Conservation (phyloP, 495 filamentous ascomycete genomes). For the Talaromyces proteolyticus region DNA sequence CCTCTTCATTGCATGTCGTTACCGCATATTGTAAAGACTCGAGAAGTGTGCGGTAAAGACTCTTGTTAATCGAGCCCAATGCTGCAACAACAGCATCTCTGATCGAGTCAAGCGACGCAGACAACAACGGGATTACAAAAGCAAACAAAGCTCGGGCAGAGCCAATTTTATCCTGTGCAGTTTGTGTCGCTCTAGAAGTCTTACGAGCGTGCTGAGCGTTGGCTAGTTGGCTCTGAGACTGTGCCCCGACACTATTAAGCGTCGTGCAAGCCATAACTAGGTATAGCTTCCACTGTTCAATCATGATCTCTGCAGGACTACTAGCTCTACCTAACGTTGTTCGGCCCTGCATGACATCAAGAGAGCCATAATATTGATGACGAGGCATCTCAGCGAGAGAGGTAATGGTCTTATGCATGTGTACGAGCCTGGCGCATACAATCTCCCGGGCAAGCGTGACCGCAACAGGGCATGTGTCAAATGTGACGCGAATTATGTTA, state of each 20-base stretch:
- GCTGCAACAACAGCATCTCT: constrained; percentile 88
- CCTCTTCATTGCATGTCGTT: constrained; percentile 74
- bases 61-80: constrained; percentile 89
- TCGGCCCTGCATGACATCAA: constrained; percentile 43
- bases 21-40: constrained; percentile 87
- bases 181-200: constrained; percentile 65
- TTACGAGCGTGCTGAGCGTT: constrained; percentile 80
- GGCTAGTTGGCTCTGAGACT: constrained; percentile 49
- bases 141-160: constrained; percentile 85
- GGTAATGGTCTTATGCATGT: constrained; percentile 82
- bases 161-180: constrained; percentile 72
- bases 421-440: constrained; percentile 83
- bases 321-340: constrained; percentile 52
- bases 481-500: constrained; percentile 86
- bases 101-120: constrained; percentile 66
- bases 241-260: constrained; percentile 73
- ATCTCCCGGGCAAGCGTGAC: constrained; percentile 86
- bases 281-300: constrained; percentile 99
- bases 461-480: constrained; percentile 84
- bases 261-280: constrained; percentile 96
- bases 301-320: constrained; percentile 76
- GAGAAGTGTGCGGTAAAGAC: constrained; percentile 88
- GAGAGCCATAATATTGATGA: constrained; percentile 49
- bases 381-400: constrained; percentile 69
- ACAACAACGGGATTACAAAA: constrained; percentile 81